Evolutionary conservation across 805 yeast species (phyloP).

Genomic region (Brettanomyces sp.): DNA sequence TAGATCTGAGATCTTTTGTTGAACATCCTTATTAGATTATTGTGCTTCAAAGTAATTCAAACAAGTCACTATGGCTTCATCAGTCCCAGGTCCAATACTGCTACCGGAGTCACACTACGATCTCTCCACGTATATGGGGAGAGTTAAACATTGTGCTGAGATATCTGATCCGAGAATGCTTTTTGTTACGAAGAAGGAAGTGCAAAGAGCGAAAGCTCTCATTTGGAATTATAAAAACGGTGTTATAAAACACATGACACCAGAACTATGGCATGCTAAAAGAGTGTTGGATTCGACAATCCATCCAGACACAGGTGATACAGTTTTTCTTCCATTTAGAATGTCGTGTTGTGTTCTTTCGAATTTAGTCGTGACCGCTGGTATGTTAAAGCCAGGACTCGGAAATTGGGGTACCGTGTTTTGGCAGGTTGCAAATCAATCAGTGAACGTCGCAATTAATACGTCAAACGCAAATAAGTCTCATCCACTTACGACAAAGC

Average conservation of each 20-base stretch:
- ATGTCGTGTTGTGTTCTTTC: slow-evolving; percentile 95
- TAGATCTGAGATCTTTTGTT: too few relatives aligned
- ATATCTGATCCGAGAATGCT: slow-evolving; percentile 90
- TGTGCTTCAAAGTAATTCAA: too few relatives aligned
- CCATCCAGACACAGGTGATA: slow-evolving; percentile 95
- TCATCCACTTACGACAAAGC: slow-evolving; percentile 75
- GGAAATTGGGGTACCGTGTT: slow-evolving; percentile 86
- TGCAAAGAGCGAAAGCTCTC: slow-evolving; percentile 53
- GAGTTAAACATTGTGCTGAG: slow-evolving; percentile 90
- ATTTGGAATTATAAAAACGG: slow-evolving; percentile 73
- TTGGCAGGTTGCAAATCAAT: slow-evolving; percentile 98
- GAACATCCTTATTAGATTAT: too few relatives aligned
- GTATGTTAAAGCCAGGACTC: slow-evolving; percentile 93
- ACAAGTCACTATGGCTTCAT: slow-evolving; percentile 62
- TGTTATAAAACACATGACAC: slow-evolving; percentile 51
- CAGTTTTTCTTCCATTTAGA: slow-evolving; percentile 87
- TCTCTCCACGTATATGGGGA: slow-evolving; percentile 77
- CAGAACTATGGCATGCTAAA: slow-evolving; percentile 85
- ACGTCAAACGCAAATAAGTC: slow-evolving; percentile 94
- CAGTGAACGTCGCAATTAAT: slow-evolving; percentile 92
- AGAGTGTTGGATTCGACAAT: slow-evolving; percentile 80
- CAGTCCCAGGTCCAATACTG: slow-evolving; percentile 72
- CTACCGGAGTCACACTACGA: slow-evolving; percentile 79
- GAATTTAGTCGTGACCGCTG: slow-evolving; percentile 89
- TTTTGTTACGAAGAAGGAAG: slow-evolving; percentile 55